A percentile compares a stretch with the other conserved stretches of the same genome.
These are phyloP conservation scores for Aspergillus bertholletiae DNA, from an alignment of 495 filamentous ascomycete species.

Conservation along the genomic window DNA sequence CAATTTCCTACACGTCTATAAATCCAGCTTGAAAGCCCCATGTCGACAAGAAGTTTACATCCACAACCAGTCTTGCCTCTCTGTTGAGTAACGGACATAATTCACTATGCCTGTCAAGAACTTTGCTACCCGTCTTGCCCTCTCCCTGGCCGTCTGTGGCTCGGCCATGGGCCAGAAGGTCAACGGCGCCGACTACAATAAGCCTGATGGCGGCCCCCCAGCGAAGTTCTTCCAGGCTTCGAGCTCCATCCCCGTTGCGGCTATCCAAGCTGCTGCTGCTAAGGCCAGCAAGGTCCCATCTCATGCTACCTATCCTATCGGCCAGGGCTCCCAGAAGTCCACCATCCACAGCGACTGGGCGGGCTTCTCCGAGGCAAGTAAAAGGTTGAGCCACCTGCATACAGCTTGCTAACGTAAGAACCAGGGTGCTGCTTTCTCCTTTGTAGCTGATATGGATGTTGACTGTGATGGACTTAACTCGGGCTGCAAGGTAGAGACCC, in stretches of 20 bases:
- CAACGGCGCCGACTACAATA: constrained; percentile 22
- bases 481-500: constrained; percentile 22
- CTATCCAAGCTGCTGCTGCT: constrained; percentile 23
- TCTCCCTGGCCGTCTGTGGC: constrained; percentile 9
- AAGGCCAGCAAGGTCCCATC: constrained; percentile 21
- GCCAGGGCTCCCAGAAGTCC: constrained; percentile 12
- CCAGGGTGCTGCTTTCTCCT: constrained; percentile 34
- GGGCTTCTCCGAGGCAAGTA: constrained; percentile 18
- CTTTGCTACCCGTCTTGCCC: neutral
- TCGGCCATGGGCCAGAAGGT: constrained; percentile 17
- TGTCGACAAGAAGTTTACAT: neutral
- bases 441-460: constrained; percentile 37
- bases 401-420: too few species aligned
- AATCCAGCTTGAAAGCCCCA: neutral
- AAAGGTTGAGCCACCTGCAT: neutral
- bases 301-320: constrained; percentile 24
- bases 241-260: constrained; percentile 20
- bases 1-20: neutral
- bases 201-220: constrained; percentile 24
- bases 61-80: neutral
- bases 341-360: constrained; percentile 35
- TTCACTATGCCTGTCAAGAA: neutral
- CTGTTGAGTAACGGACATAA: neutral
- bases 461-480: constrained; percentile 38
- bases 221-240: constrained; percentile 27